Evolutionary conservation across 2,329 filamentous ascomycete species (phyloP), one percentile per base, ranked within the genome.

Genomic region (Nannizziopsis barbatae): DNA sequence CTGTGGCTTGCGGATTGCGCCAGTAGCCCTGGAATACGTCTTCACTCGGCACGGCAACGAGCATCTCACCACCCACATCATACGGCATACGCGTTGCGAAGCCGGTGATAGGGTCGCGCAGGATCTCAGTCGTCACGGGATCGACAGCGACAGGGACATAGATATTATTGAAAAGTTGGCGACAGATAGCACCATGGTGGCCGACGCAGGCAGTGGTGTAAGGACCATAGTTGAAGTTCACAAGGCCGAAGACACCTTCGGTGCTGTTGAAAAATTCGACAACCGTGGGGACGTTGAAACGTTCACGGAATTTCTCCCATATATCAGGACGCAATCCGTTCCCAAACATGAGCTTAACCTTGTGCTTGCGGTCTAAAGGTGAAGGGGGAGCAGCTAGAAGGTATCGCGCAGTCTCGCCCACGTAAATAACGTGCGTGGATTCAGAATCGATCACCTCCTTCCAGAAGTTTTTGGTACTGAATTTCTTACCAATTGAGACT

Each of bases 231-330:
- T 75, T 76, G 17, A 72, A 62, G 57, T 84, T 84, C 48, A 79
- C 63, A 8, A 87, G 66, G 0, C 64, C 63, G 56, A 88, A 75
- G 43, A 86, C 72, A 27, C 83, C 82, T 63, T 89, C 84, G 1
- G 81, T 85, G 50, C 80, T 84, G 61, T 83, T 84, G 71, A 86
- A 89, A 66, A 89, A 87, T 62, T 89, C 84, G 52, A 69, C 71
- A 1, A 89, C 76, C 22, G 75, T 73, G 67, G 60, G 45, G 5
- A 71, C 56, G 14, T 63, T 65, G 54, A 64, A 65, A 2, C 62
- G 55, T 12, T 57, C 54, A 18, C 60, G 60, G 62, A 85, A 85
- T 17, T 73, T 70, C 27, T 71, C 64, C 81, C 81, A 86, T 1
- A 85, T 77, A 56, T 86, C 82, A 0, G 81, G 80, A 5, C 71